Evolutionary conservation across 768 basidiomycete species (phyloP).

Genomic region (Tubosaeta sp.): DNA sequence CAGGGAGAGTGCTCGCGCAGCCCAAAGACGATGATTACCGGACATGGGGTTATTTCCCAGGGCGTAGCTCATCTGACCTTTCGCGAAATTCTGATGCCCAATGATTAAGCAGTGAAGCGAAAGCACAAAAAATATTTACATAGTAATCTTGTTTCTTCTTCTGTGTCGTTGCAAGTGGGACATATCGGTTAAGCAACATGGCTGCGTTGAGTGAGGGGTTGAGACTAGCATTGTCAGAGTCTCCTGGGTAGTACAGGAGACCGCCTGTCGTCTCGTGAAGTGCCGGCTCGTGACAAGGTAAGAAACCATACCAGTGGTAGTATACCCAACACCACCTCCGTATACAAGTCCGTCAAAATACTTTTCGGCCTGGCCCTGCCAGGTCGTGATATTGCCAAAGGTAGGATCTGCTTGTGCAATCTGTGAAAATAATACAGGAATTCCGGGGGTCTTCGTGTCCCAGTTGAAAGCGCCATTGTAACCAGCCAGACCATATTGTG

Average conservation of each 20-base stretch:
- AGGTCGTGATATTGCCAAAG: slow-evolving; percentile 57
- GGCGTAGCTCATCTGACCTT: slow-evolving; percentile 73
- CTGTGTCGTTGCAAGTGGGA: slow-evolving; percentile 61
- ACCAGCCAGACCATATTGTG: slow-evolving; percentile 48
- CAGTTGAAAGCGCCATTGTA: slow-evolving; percentile 75
- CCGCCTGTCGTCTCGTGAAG: slow-evolving; percentile 49
- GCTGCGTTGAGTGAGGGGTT: slow-evolving; percentile 88
- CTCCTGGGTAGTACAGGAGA: slow-evolving; percentile 75
- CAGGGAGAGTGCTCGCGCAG: background rate
- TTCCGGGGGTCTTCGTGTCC: slow-evolving; percentile 78
- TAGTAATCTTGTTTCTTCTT: slow-evolving; percentile 57
- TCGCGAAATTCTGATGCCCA: slow-evolving; percentile 57
- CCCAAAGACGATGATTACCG: slow-evolving; percentile 37
- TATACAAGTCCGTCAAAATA: slow-evolving; percentile 74
- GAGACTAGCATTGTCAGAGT: slow-evolving; percentile 73
- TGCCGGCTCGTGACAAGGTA: background rate
- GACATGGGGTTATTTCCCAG: slow-evolving; percentile 91
- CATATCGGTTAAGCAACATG: slow-evolving; percentile 77
- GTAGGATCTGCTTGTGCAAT: slow-evolving; percentile 54
- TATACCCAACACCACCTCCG: slow-evolving; percentile 46
- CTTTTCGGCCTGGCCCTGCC: slow-evolving; percentile 65
- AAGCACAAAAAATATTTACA: slow-evolving; percentile 34
- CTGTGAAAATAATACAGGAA: slow-evolving; percentile 74
- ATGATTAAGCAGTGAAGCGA: slow-evolving; percentile 3
- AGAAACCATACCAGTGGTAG: slow-evolving; percentile 54